These are phyloP conservation scores for Paxillus ammoniavirescens DNA, from an alignment of 768 basidiomycete species.

Conservation along the genomic window DNA sequence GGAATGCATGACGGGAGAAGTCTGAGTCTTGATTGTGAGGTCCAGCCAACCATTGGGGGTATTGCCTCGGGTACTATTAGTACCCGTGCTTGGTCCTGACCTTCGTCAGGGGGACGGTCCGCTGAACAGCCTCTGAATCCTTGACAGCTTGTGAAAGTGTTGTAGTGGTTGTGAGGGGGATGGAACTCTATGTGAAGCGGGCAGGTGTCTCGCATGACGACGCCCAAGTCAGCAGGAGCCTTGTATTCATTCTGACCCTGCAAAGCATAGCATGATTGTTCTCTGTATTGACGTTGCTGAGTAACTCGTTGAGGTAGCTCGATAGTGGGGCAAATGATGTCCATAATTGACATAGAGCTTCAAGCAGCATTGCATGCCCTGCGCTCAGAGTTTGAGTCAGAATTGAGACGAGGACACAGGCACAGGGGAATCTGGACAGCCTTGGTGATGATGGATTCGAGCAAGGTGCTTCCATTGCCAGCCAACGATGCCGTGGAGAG, in stretches of 20 bases:
- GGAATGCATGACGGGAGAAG: constrained; percentile 42
- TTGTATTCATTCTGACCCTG: constrained; percentile 6
- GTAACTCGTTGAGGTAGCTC: constrained; percentile 86
- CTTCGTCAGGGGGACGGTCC: constrained; percentile 59
- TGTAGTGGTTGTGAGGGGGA: constrained; percentile 4
- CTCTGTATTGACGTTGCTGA: constrained; percentile 36
- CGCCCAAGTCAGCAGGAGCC: constrained; percentile 16
- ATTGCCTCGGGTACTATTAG: constrained; percentile 51
- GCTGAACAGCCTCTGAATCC: constrained; percentile 40
- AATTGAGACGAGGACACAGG: constrained; percentile 38
- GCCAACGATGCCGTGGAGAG: constrained; percentile 44
- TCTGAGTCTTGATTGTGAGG: constrained; percentile 61
- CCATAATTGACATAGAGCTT: too few species aligned
- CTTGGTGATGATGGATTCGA: constrained; percentile 55
- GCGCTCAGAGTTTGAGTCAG: constrained; percentile 42
- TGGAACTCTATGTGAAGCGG: constrained; percentile 11
- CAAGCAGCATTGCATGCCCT: constrained; percentile 22
- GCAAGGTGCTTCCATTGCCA: constrained; percentile 50
- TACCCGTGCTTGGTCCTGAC: constrained; percentile 53
- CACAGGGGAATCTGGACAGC: constrained; percentile 37
- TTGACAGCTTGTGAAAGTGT: constrained; percentile 41
- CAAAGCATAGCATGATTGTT: constrained; percentile 5
- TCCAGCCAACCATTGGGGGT: constrained; percentile 46
- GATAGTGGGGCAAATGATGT: constrained; percentile 75
- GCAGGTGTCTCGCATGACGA: constrained; percentile 29